Conservation (phyloP, 2,329 filamentous ascomycete species). For the Dothistroma septosporum region DNA sequence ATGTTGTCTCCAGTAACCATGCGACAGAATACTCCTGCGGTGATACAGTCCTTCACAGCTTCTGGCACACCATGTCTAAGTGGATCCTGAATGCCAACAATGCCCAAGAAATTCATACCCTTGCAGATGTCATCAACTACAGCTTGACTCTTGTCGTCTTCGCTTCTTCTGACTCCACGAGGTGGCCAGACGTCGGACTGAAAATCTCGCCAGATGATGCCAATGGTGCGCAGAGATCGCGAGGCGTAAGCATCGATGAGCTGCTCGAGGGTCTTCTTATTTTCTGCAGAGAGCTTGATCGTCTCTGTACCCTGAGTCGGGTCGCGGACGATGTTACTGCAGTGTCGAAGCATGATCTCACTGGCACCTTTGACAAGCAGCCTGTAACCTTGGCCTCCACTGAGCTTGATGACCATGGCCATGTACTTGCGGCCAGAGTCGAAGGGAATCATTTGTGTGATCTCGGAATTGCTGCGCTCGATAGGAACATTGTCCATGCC, state of each 20-base stretch:
- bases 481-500: slow-evolving; percentile 59
- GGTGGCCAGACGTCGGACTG: slow-evolving; percentile 68
- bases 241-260: slow-evolving; percentile 75
- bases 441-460: slow-evolving; percentile 57
- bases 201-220: slow-evolving; percentile 78
- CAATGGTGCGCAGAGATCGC: slow-evolving; percentile 78
- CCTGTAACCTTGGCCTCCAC: slow-evolving; percentile 51
- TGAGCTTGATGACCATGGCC: slow-evolving; percentile 58
- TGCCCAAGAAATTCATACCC: slow-evolving; percentile 68
- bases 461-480: slow-evolving; percentile 58
- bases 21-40: slow-evolving; percentile 66
- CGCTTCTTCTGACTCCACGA: slow-evolving; percentile 52
- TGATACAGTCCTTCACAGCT: slow-evolving; percentile 63
- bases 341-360: slow-evolving; percentile 48
- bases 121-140: slow-evolving; percentile 65
- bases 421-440: slow-evolving; percentile 67
- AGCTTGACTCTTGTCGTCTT: slow-evolving; percentile 60
- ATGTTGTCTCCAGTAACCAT: slow-evolving; percentile 74
- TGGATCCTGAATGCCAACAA: slow-evolving; percentile 73
- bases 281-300: slow-evolving; percentile 52
- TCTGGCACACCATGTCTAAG: slow-evolving; percentile 63
- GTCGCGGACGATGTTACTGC: slow-evolving; percentile 53
- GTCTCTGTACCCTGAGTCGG: slow-evolving; percentile 56
- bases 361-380: slow-evolving; percentile 53
- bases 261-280: slow-evolving; percentile 56